A percentile compares a stretch with the other conserved stretches of the same genome.
Evolutionary conservation across 177 flowering plant genomes (phyloP).

Genomic region (Tripterygium wilfordii): DNA sequence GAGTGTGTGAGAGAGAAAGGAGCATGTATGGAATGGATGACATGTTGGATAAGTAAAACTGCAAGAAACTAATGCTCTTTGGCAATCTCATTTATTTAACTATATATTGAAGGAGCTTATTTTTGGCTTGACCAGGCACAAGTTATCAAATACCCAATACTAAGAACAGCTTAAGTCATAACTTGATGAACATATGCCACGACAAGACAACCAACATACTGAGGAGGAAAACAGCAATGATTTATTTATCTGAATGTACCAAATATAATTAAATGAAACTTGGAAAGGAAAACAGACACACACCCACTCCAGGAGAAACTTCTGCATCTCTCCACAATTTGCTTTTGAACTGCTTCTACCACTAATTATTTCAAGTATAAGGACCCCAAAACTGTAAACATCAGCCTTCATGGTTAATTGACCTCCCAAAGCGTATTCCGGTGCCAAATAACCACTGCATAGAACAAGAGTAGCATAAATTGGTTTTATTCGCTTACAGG

Average conservation of each 20-base stretch:
- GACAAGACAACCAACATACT: not conserved
- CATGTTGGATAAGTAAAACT: too few relatives aligned
- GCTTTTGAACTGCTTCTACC: slow-evolving; percentile 59
- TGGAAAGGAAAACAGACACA: slow-evolving; percentile 6
- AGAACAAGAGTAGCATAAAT: not conserved
- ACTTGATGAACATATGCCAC: too few relatives aligned
- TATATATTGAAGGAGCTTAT: too few relatives aligned
- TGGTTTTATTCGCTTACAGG: not conserved
- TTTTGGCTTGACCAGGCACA: too few relatives aligned
- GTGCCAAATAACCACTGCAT: slow-evolving; percentile 89
- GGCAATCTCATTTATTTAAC: too few relatives aligned
- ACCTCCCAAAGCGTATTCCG: slow-evolving; percentile 81
- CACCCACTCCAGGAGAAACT: slow-evolving; percentile 65
- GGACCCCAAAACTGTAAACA: slow-evolving; percentile 83
- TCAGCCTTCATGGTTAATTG: slow-evolving; percentile 84
- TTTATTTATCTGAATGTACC: not conserved
- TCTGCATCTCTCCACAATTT: slow-evolving; percentile 39
- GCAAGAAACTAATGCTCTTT: too few relatives aligned
- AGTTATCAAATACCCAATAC: too few relatives aligned
- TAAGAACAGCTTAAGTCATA: too few relatives aligned
- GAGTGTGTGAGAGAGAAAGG: too few relatives aligned
- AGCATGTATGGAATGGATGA: too few relatives aligned
- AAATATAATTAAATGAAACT: not conserved
- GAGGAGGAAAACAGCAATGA: not conserved
- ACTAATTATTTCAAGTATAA: slow-evolving; percentile 66